A percentile compares a stretch with the other conserved stretches of the same genome.
These are phyloP conservation scores for Ustilago trichophora DNA, from an alignment of 1,284 basidiomycete genomes.

Conservation along the genomic window DNA sequence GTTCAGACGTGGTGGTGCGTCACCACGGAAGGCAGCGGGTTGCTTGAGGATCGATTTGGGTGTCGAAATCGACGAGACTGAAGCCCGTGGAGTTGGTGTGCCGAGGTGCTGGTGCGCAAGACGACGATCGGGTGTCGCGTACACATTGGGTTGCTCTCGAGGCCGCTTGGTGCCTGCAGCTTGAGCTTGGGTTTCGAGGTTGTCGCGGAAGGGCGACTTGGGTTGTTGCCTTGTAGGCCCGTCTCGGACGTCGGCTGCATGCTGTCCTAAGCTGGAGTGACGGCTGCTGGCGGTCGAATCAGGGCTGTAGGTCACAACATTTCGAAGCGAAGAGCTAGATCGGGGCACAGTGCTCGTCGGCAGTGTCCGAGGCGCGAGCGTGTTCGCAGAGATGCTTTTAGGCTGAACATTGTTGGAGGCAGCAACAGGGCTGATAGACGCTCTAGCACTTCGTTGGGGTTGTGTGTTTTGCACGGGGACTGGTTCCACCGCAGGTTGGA, in stretches of 20 bases:
- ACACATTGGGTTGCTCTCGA: conserved; percentile 16
- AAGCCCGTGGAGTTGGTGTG: conserved; percentile 30
- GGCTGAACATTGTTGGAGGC: background rate
- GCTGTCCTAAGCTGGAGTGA: conserved; percentile 13
- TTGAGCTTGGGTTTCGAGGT: conserved; percentile 9
- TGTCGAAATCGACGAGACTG: conserved; percentile 25
- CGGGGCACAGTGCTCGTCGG: conserved; percentile 31
- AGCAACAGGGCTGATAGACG: background rate
- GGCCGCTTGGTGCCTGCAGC: conserved; percentile 5
- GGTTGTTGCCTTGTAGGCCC: conserved; percentile 1
- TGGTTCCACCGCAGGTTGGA: background rate
- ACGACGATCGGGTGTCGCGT: conserved; percentile 33
- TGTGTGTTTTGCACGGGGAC: background rate
- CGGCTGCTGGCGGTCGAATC: conserved; percentile 39
- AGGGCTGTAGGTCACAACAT: conserved; percentile 44
- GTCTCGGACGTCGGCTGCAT: conserved; percentile 8
- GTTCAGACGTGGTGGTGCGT: conserved; percentile 3
- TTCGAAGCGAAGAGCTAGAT: conserved; percentile 40
- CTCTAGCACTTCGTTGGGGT: background rate
- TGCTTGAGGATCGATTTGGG: conserved; percentile 47
- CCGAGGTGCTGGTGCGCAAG: conserved; percentile 13
- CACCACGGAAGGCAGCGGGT: conserved; percentile 19
- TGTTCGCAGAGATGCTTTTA: conserved; percentile 1
- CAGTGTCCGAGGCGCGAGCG: conserved; percentile 10
- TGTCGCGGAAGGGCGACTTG: background rate